phyloP scores from a whole-genome alignment of 2,329 filamentous ascomycete species.

The Talaromyces sp. region DNA sequence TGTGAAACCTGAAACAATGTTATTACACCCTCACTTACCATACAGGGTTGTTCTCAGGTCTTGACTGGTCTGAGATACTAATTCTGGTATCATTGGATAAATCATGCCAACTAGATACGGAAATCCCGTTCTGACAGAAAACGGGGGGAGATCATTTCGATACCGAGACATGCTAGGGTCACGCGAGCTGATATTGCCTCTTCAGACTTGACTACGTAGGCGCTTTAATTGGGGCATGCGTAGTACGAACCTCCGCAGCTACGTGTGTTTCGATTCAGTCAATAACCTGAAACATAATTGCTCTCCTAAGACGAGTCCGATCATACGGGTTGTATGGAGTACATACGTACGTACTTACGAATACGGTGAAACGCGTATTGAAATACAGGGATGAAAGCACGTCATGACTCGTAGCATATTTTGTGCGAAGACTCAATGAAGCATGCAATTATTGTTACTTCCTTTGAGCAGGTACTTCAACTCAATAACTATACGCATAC shows the following conservation, averaged over 20 bases:
- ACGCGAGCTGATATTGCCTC: neutral
- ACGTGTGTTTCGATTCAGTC: neutral
- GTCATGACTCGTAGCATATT: neutral
- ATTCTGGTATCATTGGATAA: neutral
- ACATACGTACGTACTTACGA: neutral
- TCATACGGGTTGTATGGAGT: neutral
- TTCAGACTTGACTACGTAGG: neutral
- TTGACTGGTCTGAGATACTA: neutral
- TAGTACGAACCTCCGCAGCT: neutral
- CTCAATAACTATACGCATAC: neutral
- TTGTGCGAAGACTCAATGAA: neutral
- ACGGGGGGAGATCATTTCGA: neutral
- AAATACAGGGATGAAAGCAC: neutral
- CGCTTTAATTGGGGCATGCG: neutral
- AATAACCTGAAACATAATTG: neutral
- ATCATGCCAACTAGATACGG: neutral
- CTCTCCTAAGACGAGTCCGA: neutral
- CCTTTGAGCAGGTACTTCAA: neutral
- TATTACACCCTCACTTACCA: too few relatives aligned
- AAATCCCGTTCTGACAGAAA: neutral
- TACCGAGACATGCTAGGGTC: neutral
- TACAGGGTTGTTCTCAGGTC: too few relatives aligned
- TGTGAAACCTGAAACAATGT: neutral
- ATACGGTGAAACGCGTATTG: neutral
- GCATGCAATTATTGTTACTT: neutral